Evolutionary conservation across 1,139 yeast species (phyloP).

Genomic region (Pichia sp.): DNA sequence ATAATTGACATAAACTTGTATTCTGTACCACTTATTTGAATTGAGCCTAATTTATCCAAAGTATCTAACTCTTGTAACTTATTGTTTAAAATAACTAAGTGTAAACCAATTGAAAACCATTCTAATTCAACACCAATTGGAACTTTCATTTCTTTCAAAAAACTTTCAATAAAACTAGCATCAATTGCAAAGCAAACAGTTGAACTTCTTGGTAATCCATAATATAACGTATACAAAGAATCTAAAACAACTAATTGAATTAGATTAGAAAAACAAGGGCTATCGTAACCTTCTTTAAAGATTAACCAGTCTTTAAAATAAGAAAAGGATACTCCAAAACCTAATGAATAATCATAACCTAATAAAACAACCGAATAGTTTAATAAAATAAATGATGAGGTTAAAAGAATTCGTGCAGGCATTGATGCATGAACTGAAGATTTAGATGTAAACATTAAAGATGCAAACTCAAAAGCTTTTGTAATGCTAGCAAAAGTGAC

Average conservation of each 20-base stretch:
- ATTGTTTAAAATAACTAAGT: slow-evolving; percentile 26
- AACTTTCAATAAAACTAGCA: slow-evolving; percentile 39
- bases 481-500: slow-evolving; percentile 32
- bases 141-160: slow-evolving; percentile 31
- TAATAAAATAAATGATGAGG: slow-evolving; percentile 44
- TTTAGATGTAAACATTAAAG: slow-evolving; percentile 41
- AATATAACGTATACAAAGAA: slow-evolving; percentile 48
- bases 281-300: slow-evolving; percentile 27
- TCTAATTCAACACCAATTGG: slow-evolving; percentile 12
- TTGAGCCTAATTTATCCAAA: slow-evolving; percentile 22
- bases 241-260: slow-evolving; percentile 48
- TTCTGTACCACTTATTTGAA: slow-evolving; percentile 21
- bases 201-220: slow-evolving; percentile 46
- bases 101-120: slow-evolving; percentile 22
- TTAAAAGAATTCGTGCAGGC: slow-evolving; percentile 36
- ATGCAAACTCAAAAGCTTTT: slow-evolving; percentile 37
- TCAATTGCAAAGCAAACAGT: slow-evolving; percentile 29
- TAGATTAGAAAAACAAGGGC: slow-evolving; percentile 36
- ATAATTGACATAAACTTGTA: slow-evolving; percentile 25
- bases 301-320: slow-evolving; percentile 56
- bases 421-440: slow-evolving; percentile 28
- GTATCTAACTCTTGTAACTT: slow-evolving; percentile 17
- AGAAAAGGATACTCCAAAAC: slow-evolving; percentile 47
- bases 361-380: slow-evolving; percentile 53
- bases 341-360: slow-evolving; percentile 53